Conservation (phyloP, 306 rosid genomes). For the Mimosa pudica region DNA sequence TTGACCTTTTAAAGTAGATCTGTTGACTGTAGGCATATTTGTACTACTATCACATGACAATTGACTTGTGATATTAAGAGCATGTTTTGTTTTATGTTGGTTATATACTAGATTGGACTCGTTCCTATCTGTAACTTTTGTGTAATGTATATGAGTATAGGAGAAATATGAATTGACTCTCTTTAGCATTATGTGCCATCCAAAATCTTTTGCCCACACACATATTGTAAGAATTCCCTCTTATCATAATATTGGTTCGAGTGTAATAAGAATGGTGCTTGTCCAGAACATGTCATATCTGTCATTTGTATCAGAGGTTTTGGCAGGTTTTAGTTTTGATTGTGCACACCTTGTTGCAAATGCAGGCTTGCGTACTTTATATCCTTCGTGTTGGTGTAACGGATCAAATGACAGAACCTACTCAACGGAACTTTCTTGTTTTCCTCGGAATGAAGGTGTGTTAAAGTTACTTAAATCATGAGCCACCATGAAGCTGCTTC, state of each 20-base stretch:
- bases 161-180: constrained; percentile 14
- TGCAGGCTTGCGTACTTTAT: constrained; percentile 97
- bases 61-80: neutral
- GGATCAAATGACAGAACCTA: constrained; percentile 96
- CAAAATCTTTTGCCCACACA: neutral
- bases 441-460: constrained; percentile 82
- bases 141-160: neutral
- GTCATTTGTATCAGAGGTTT: neutral
- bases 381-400: constrained; percentile 87
- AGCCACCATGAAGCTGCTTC: constrained; percentile 22
- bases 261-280: neutral
- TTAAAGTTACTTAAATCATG: constrained; percentile 25
- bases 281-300: neutral
- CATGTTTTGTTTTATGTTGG: neutral
- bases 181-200: neutral
- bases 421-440: constrained; percentile 79
- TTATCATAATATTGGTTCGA: neutral
- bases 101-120: neutral
- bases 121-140: too few relatives aligned
- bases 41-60: too few relatives aligned
- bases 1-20: neutral
- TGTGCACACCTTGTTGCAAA: constrained; percentile 37
- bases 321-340: constrained; percentile 29
- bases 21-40: neutral
- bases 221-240: neutral